Evolutionary conservation across 2,329 filamentous ascomycete species (phyloP).

Genomic region (Aureobasidium sp.): DNA sequence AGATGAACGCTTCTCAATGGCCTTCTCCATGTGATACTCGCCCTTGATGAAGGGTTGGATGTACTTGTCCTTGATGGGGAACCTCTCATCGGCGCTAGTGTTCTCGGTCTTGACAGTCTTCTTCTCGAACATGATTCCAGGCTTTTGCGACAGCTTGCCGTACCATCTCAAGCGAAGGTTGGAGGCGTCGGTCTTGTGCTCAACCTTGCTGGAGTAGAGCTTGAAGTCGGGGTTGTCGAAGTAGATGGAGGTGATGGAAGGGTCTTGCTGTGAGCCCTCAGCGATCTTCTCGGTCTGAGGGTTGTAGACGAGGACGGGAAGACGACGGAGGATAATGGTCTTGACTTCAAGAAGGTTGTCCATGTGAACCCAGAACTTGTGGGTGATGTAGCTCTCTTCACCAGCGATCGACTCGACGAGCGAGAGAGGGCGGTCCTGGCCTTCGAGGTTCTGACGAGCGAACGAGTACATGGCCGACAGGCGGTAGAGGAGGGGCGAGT

Average conservation of each 20-base stretch:
- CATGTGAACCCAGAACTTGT: slow-evolving; percentile 95
- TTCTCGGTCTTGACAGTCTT: slow-evolving; percentile 75
- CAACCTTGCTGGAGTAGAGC: slow-evolving; percentile 79
- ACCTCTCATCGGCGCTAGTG: slow-evolving; percentile 67
- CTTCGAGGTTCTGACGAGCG: slow-evolving; percentile 73
- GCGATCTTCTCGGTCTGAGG: slow-evolving; percentile 74
- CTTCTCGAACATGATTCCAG: slow-evolving; percentile 79
- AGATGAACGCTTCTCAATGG: slow-evolving; percentile 72
- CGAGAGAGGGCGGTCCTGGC: slow-evolving; percentile 28
- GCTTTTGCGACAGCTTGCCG: slow-evolving; percentile 67
- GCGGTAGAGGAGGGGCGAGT: slow-evolving; percentile 77
- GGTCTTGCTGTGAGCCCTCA: slow-evolving; percentile 68
- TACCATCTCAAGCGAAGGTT: slow-evolving; percentile 89
- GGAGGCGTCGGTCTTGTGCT: slow-evolving; percentile 62
- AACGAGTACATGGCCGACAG: slow-evolving; percentile 95
- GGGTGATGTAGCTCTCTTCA: slow-evolving; percentile 66
- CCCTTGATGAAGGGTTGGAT: slow-evolving; percentile 78
- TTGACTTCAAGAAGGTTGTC: slow-evolving; percentile 97
- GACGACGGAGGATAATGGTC: slow-evolving; percentile 81
- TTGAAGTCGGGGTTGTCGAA: slow-evolving; percentile 84
- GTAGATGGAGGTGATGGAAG: slow-evolving; percentile 89
- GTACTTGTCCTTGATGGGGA: slow-evolving; percentile 90
- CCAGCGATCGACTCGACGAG: slow-evolving; percentile 32
- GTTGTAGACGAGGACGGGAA: slow-evolving; percentile 90
- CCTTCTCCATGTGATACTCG: slow-evolving; percentile 88